phyloP scores from a whole-genome alignment of 176 grass and related monocot species.

The Rhipidocladum racemiflorum region DNA sequence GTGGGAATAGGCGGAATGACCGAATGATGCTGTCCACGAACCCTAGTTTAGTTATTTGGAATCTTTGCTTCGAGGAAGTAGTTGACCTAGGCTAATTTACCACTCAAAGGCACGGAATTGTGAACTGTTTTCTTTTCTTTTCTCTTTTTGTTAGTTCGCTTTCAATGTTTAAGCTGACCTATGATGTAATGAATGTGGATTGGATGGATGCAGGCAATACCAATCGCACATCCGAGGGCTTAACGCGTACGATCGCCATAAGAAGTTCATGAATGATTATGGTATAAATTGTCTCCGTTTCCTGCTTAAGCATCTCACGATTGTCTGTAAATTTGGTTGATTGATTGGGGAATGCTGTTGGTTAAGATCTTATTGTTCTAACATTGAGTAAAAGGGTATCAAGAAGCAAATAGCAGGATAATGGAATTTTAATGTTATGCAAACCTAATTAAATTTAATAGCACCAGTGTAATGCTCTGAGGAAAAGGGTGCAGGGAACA shows the following conservation, averaged over 20 bases:
- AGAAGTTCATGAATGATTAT: conserved; percentile 88
- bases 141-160: not conserved
- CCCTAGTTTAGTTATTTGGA: not conserved
- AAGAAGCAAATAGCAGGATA: not conserved
- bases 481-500: not conserved
- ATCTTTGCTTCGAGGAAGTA: not conserved
- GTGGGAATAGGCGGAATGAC: not conserved
- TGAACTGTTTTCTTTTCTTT: not conserved
- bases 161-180: not conserved
- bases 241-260: conserved; percentile 73
- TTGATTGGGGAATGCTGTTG: not conserved
- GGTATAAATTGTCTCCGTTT: conserved; percentile 23
- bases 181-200: not conserved
- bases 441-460: not conserved
- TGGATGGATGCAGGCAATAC: conserved; percentile 69
- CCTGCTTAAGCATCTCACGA: not conserved
- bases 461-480: not conserved
- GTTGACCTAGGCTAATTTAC: not conserved
- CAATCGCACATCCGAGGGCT: conserved; percentile 80
- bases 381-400: not conserved
- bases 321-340: not conserved
- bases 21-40: not conserved
- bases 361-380: not conserved
- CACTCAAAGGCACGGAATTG: not conserved
- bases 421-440: not conserved